Evolutionary conservation across 306 rosid species (phyloP).

Genomic region (Ziziphus jujuba): DNA sequence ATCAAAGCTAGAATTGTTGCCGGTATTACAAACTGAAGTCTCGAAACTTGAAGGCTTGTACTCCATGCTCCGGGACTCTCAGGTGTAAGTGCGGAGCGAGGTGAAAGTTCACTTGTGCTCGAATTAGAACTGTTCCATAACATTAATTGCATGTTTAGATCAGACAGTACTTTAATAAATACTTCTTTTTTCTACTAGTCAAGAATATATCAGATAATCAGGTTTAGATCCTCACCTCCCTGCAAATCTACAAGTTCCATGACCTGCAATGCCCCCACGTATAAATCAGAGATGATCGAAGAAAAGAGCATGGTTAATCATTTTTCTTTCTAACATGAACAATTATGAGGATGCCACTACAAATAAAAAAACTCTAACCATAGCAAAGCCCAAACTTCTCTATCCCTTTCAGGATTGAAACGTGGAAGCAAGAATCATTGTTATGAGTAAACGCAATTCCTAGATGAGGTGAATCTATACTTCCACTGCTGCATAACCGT

Average conservation of each 20-base stretch:
- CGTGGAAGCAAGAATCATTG: too few species aligned
- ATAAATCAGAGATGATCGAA: background rate
- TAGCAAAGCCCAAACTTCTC: background rate
- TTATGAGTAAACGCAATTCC: background rate
- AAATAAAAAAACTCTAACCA: background rate
- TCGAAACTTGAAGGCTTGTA: slow-evolving; percentile 37
- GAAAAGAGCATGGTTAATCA: background rate
- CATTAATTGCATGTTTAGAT: slow-evolving; percentile 7
- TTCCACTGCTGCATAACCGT: background rate
- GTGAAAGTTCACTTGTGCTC: slow-evolving; percentile 35
- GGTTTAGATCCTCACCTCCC: slow-evolving; percentile 69
- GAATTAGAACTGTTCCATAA: slow-evolving; percentile 60
- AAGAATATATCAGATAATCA: background rate
- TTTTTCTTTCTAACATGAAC: too few species aligned
- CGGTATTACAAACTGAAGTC: slow-evolving; percentile 40
- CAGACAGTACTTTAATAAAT: background rate
- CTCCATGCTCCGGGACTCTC: slow-evolving; percentile 47
- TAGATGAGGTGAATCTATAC: background rate
- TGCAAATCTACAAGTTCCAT: slow-evolving; percentile 68
- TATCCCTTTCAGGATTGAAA: background rate
- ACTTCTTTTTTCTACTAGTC: background rate
- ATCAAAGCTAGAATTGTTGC: slow-evolving; percentile 31
- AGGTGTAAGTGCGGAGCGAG: slow-evolving; percentile 53
- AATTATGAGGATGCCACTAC: too few species aligned
- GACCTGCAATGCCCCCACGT: slow-evolving; percentile 53